Base-by-base conservation (phyloP, 2,329 filamentous ascomycete genomes). In the Colletotrichum coccodes region DNA sequence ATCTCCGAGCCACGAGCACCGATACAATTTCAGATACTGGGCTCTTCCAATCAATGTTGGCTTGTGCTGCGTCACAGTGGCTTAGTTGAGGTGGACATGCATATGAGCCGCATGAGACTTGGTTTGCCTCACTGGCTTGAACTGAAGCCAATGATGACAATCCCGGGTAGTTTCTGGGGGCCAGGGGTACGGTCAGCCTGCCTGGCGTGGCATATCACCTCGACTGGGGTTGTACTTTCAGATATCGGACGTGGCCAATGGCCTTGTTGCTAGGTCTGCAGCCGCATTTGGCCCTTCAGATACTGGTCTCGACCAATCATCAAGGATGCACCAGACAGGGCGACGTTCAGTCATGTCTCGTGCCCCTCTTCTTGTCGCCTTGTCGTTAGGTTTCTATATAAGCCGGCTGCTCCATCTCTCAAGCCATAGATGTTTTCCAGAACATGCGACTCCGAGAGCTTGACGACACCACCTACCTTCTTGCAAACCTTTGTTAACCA, bases 291-390 rank as follows among this genome's bases (percentile, higher is more conserved):
- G 7, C 4, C 14, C 47, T 53, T 46, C 53, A 64, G 44, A 53
- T 28, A 64, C 47, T 21, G 64, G 44, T 5, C 14, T 34, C n/a
- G 8, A 11, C 64, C 36, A 68, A 68, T 58, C 21, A 57, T 21
- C 8, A 18, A 8, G 2, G 1, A 44, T 12, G n/a, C 6, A 28
- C 7, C n/a, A 18, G 9, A 6, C 7, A 40, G 14, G 34, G 26
- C 12, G 7, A 42, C 18, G 4, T 16, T 18, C 6, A 34, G 28
- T 7, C 30, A 2, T 7, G 12, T 16, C 7, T 2, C 23, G 3
- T 14, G 23, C 14, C 32, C 21, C 52, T 42, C 21, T 42, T 28
- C 38, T 14, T 44, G 11, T 1, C 16, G 12, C 38, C 52, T 56
- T 54, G 5, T n/a, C 30, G n/a, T 14, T 16, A n/a, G 12, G 16